Evolutionary conservation across 192 early-diverging fungal genomes (phyloP).

Genomic region (Dissophora globulifera): DNA sequence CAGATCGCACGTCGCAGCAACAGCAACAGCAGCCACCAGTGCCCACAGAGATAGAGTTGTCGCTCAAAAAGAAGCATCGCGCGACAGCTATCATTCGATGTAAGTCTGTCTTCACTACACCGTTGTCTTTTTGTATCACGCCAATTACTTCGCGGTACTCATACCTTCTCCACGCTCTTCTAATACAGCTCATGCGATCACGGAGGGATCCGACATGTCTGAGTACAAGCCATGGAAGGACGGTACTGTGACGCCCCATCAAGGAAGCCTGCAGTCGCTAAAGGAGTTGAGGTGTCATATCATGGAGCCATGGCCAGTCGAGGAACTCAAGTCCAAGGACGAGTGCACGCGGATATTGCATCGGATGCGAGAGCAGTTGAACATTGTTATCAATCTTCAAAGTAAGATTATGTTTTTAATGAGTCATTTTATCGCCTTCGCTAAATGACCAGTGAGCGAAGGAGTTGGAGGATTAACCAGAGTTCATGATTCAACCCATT

Average conservation of each 20-base stretch:
- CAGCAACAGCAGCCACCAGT: background rate
- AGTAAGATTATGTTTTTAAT: constrained; percentile 24
- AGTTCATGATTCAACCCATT: too few relatives aligned
- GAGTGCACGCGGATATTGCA: constrained; percentile 44
- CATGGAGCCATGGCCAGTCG: constrained; percentile 43
- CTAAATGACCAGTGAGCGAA: background rate
- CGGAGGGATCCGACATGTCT: constrained; percentile 42
- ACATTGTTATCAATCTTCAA: constrained; percentile 50
- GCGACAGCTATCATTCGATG: constrained; percentile 46
- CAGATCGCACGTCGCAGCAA: background rate
- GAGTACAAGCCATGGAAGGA: constrained; percentile 53
- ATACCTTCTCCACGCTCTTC: background rate
- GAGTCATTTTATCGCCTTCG: background rate
- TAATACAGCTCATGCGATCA: constrained; percentile 29
- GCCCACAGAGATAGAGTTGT: constrained; percentile 10
- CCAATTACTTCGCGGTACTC: too few relatives aligned
- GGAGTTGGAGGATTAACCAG: too few relatives aligned
- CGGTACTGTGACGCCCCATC: constrained; percentile 22
- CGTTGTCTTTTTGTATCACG: too few relatives aligned
- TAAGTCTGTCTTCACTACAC: too few relatives aligned
- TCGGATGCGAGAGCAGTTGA: constrained; percentile 53
- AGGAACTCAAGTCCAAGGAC: constrained; percentile 34
- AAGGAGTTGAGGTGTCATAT: constrained; percentile 25
- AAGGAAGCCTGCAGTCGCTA: constrained; percentile 23
- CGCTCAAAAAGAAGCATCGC: constrained; percentile 38